Percentiles rank a stretch among this genome's conserved stretches.
These are phyloP conservation scores for Apiospora saccharicola DNA, from an alignment of 2,329 filamentous ascomycete species.

Conservation along the genomic window DNA sequence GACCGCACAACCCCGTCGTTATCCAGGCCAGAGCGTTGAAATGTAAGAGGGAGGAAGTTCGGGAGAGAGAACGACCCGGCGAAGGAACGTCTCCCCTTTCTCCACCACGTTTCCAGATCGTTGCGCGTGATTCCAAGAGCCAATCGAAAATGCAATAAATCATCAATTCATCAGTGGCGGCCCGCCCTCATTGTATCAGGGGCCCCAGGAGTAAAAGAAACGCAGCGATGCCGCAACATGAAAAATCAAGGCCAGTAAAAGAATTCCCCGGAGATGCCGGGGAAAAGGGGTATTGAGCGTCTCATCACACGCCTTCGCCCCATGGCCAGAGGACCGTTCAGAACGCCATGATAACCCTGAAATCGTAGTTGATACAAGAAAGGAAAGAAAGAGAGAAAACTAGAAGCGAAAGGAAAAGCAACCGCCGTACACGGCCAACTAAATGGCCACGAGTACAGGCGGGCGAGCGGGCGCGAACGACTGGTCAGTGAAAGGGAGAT, in stretches of 20 bases:
- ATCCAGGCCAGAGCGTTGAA: background rate
- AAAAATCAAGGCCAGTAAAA: constrained; percentile 1
- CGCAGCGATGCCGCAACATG: background rate
- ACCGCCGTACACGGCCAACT: background rate
- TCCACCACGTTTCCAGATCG: background rate
- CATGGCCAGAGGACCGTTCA: background rate
- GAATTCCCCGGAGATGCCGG: background rate
- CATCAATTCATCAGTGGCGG: constrained; percentile 8
- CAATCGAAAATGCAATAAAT: constrained; percentile 6
- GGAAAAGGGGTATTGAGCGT: constrained; percentile 26
- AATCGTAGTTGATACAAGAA: constrained; percentile 11
- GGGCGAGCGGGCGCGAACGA: background rate
- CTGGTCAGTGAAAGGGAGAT: background rate
- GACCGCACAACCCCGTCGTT: background rate
- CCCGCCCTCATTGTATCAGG: background rate
- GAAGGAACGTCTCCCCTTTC: background rate
- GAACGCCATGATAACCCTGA: constrained; percentile 5
- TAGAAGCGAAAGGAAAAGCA: background rate
- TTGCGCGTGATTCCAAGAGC: background rate
- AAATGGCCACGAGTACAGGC: background rate
- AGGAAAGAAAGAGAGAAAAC: background rate
- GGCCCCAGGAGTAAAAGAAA: background rate
- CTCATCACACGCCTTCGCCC: constrained; percentile 28
- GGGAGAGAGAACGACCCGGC: background rate
- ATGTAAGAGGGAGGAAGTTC: background rate